Conservation (phyloP, 768 basidiomycete species). For the Guyanaporus albipodus region DNA sequence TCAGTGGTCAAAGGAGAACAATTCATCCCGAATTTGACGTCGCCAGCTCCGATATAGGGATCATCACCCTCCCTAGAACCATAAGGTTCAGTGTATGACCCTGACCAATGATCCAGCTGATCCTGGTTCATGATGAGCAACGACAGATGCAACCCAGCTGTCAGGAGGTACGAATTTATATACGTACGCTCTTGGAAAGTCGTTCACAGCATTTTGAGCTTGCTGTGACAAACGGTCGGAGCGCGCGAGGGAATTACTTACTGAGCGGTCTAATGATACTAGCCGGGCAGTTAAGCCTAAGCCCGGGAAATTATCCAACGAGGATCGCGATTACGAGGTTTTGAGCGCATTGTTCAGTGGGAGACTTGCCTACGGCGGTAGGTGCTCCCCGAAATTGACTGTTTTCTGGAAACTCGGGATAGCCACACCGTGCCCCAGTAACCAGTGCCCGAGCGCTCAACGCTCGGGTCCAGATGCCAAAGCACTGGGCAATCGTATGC, state of each 20-base stretch:
- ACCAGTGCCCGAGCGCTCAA: too few species aligned
- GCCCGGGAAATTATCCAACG: too few species aligned
- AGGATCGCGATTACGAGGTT: constrained; percentile 20
- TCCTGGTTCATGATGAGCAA: constrained; percentile 15
- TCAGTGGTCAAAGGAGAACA: not conserved
- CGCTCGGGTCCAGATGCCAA: too few species aligned
- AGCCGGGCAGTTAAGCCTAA: too few species aligned
- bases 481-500: too few species aligned
- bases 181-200: not conserved
- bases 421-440: constrained; percentile 12
- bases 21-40: not conserved
- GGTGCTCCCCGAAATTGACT: constrained; percentile 2
- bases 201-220: constrained; percentile 19
- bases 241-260: not conserved
- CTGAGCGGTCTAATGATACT: too few species aligned
- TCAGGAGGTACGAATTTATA: constrained; percentile 11
- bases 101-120: not conserved
- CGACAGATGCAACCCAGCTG: not conserved
- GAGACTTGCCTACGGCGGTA: not conserved
- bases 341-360: constrained; percentile 3
- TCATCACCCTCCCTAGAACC: not conserved
- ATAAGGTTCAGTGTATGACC: constrained; percentile 3
- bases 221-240: constrained; percentile 17
- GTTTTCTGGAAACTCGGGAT: constrained; percentile 21
- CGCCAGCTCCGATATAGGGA: not conserved